Conservation (phyloP, 805 yeast genomes). For the Kodamaea sagamina region DNA sequence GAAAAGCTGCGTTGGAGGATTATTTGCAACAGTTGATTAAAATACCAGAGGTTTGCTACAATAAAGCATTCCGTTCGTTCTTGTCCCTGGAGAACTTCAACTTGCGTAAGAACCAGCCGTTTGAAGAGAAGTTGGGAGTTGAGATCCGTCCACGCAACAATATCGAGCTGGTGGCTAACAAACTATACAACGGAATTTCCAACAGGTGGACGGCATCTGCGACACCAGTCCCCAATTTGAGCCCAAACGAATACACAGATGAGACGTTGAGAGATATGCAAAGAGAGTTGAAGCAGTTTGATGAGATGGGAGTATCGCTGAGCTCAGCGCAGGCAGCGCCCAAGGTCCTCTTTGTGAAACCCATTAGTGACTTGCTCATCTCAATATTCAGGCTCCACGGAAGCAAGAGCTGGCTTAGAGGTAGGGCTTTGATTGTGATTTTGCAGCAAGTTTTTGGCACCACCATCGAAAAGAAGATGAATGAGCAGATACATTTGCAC, state of each 20-base stretch:
- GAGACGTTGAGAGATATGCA: constrained; percentile 51
- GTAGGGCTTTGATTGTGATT: constrained; percentile 77
- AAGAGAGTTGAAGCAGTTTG: constrained; percentile 53
- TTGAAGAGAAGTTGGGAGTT: constrained; percentile 21
- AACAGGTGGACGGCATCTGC: constrained; percentile 14
- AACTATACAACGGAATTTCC: constrained; percentile 34
- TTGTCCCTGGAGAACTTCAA: constrained; percentile 69
- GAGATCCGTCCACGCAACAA: constrained; percentile 16
- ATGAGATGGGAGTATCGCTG: constrained; percentile 31
- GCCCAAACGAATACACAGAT: constrained; percentile 14
- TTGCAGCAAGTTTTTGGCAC: constrained; percentile 86
- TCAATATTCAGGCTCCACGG: constrained; percentile 65
- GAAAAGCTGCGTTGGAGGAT: constrained; percentile 60
- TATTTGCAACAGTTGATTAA: constrained; percentile 60
- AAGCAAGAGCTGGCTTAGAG: constrained; percentile 77
- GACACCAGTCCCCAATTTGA: constrained; percentile 3
- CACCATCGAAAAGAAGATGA: constrained; percentile 72
- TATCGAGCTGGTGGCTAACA: constrained; percentile 35
- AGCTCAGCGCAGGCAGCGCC: constrained; percentile 28
- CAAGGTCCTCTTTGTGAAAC: constrained; percentile 57
- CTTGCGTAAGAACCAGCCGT: constrained; percentile 30
- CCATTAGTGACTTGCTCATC: constrained; percentile 76
- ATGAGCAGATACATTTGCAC: constrained; percentile 42
- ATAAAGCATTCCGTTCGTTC: constrained; percentile 71
- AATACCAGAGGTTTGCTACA: constrained; percentile 71